Evolutionary conservation across 129 eudicot genomes (phyloP).

Genomic region (Lactuca sativa): DNA sequence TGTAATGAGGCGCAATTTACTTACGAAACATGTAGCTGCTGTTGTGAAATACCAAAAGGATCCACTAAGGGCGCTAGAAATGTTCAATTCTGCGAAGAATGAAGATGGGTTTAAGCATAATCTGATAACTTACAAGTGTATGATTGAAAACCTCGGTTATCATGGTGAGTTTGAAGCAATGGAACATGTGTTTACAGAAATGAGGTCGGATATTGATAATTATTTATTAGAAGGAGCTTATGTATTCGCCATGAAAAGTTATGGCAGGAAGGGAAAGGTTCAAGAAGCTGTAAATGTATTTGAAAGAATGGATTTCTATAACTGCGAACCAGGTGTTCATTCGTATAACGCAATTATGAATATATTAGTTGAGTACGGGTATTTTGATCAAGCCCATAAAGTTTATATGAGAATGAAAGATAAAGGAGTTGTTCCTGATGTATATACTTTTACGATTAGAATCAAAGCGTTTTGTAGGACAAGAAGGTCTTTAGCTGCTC

Average conservation of each 20-base stretch:
- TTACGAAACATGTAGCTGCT: conserved; percentile 86
- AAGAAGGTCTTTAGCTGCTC: conserved; percentile 68
- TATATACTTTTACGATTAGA: conserved; percentile 77
- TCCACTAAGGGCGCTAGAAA: conserved; percentile 78
- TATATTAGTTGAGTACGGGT: conserved; percentile 71
- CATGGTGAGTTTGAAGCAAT: conserved; percentile 77
- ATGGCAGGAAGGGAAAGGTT: conserved; percentile 76
- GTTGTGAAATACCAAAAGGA: conserved; percentile 80
- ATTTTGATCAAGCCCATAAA: conserved; percentile 75
- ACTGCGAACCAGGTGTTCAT: conserved; percentile 64
- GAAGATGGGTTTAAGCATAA: conserved; percentile 84
- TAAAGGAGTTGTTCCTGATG: conserved; percentile 73
- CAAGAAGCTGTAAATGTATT: conserved; percentile 86
- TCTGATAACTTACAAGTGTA: conserved; percentile 64
- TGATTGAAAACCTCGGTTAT: conserved; percentile 74
- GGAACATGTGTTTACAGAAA: conserved; percentile 70
- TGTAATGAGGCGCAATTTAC: conserved; percentile 62
- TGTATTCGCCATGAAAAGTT: conserved; percentile 62
- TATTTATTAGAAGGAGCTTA: conserved; percentile 61
- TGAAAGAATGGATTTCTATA: conserved; percentile 92
- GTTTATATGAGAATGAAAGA: conserved; percentile 90
- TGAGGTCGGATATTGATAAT: conserved; percentile 65
- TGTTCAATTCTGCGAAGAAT: conserved; percentile 62
- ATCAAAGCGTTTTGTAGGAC: conserved; percentile 86
- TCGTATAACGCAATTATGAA: conserved; percentile 87